These are phyloP conservation scores for Chalciporus pseudorubinellus DNA, from an alignment of 768 basidiomycete genomes.

Conservation along the genomic window DNA sequence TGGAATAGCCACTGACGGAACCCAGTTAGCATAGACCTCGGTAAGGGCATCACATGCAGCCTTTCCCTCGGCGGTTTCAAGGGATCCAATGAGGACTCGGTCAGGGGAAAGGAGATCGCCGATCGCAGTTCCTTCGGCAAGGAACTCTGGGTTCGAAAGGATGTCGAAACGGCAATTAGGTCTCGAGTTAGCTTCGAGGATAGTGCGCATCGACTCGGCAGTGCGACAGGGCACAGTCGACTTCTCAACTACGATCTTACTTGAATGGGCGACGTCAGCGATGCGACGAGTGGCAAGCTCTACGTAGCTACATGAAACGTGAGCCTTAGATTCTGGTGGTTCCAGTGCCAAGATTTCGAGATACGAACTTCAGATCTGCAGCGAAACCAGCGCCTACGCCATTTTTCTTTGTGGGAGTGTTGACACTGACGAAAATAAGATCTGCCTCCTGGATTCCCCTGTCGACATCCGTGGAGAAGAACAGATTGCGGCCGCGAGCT, in stretches of 20 bases:
- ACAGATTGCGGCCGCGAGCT: slow-evolving; percentile 91
- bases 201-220: slow-evolving; percentile 98
- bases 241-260: slow-evolving; percentile 99
- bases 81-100: slow-evolving; percentile 95
- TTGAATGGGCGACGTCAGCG: slow-evolving; percentile 82
- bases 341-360: slow-evolving; percentile 3
- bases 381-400: slow-evolving; percentile 98
- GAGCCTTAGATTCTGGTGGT: slow-evolving; percentile 8
- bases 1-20: slow-evolving; percentile 62
- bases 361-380: slow-evolving; percentile 91
- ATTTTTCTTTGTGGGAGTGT: slow-evolving; percentile 98
- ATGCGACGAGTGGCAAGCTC: slow-evolving; percentile 97
- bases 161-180: slow-evolving; percentile 92
- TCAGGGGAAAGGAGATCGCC: slow-evolving; percentile 84
- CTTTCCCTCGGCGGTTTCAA: slow-evolving; percentile 84
- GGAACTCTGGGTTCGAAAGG: slow-evolving; percentile 98
- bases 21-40: slow-evolving; percentile 94
- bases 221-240: slow-evolving; percentile 99
- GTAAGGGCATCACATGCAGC: slow-evolving; percentile 74
- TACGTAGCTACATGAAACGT: slow-evolving; percentile 67
- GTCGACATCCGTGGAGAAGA: slow-evolving; percentile 95
- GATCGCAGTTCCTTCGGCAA: slow-evolving; percentile 98
- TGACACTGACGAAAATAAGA: slow-evolving; percentile 97
- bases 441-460: slow-evolving; percentile 92
- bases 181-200: slow-evolving; percentile 97